Base-by-base conservation (phyloP, 768 basidiomycete species). In the Phlebiopsis flavidoalba region DNA sequence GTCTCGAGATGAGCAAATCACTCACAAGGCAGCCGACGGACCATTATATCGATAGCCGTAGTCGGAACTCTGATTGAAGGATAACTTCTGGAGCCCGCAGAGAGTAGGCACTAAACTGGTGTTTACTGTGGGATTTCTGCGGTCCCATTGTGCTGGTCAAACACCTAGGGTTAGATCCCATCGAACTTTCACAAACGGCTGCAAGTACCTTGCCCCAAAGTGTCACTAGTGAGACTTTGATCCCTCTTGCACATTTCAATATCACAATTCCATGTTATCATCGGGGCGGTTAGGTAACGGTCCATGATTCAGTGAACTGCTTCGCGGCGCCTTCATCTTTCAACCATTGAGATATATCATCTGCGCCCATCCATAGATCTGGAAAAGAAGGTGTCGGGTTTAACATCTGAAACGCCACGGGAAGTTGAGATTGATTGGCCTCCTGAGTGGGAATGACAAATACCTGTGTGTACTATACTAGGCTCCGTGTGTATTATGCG, bases 341-440 rank as follows among this genome's bases (percentile, higher is more conserved):
- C 12, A 37, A 22, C 37, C 60, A 59, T 24, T 63, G 57, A 19
- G 47, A 54, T n/a, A 60, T 56, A 31, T 61, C 26, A 26, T 60
- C 37, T 45, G 63, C 62, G 37, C 19, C 43, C 24, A 37, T 43
- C 19, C 22, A 31, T 36, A n/a, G n/a, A 37, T 36, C 40, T 64
- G 53, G 57, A 72, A 69, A 4, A 72, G 65, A 17, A 71, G 59
- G 71, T 69, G 57, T 68, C 67, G 15, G 62, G 66, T 53, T 70
- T 72, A 24, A 72, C 24, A 64, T 70, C 70, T 72, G 54, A 10
- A 21, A 43, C 40, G 10, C 40, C 4, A 12, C 10, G 17, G 2
- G 8, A 43, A 43, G 26, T 31, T 31, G 26, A 31, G 26, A 31
- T 2, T 6, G 26, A 3, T 31, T 3, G 26, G 26, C 26, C 3